Evolutionary conservation across 345 rosid genomes (phyloP), one percentile per base, ranked within the genome.

Genomic region (Pseudoturritis turrita): DNA sequence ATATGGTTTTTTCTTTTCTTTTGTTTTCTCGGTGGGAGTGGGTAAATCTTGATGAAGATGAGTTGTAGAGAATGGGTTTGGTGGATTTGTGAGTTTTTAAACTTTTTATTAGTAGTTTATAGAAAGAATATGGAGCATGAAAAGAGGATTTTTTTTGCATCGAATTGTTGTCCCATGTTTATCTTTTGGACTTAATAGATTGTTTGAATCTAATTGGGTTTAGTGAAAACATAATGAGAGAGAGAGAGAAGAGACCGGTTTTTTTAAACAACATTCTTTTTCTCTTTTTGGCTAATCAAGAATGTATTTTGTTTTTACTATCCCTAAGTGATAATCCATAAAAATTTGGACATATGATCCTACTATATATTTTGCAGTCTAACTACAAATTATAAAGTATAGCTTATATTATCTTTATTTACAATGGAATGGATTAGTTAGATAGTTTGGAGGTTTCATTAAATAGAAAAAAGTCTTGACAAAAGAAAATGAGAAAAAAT

Each of bases 401-500:
- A 54, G 37, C 15, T 62, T 52, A 41, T 4, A 44, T 52, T 10
- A n/a, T 29, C 2, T 11, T 22, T 36, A 47, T 19, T 67, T 40
- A 75, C 35, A 36, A 21, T 12, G 13, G 21, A 29, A 64, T 43
- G 71, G 51, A 62, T 62, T 71, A 58, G 80, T 57, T 56, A 55
- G 35, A 46, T 43, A 40, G 7, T 55, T 58, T 71, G 73, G 51
- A 69, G 28, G 47, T 71, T 74, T 71, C 37, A 60, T 66, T 58
- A 66, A 52, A 25, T 57, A 74, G 74, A 71, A 72, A 60, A 70
- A 37, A 0, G 60, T 59, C 47, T 54, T 77, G 83, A 73, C 83
- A 87, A 81, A 82, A 74, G 77, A 69, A 78, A 37, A 78, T 41
- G 60, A 73, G 23, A 52, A 36, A 57, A 65, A 46, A 74, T 22